Evolutionary conservation across 768 basidiomycete genomes (phyloP), one percentile per base, ranked within the genome.

Genomic region (Auriscalpium orientale): DNA sequence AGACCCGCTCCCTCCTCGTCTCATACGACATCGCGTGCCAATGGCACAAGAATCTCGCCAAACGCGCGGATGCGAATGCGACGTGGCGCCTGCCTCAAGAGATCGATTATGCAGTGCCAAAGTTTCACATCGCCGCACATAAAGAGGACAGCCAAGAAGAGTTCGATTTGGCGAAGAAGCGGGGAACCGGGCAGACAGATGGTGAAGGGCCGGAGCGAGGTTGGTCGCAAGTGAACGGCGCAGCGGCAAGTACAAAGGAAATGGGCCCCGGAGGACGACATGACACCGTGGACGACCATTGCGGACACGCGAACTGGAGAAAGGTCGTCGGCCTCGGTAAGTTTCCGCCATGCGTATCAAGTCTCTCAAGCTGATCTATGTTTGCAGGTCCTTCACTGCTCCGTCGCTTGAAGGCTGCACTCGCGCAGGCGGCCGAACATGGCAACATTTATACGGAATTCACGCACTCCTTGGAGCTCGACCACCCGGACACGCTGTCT

Each of bases 151-250:
- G 70, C 53, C 65, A 66, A 13, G 20, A 49, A 8, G 67, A 63
- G 0, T 63, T 67, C 55, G 70, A 72, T 54, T 59, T 63, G 45
- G 56, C 56, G 12, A 15, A 16, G 11, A 15, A 11, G 22, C 13
- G 15, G 12, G 66, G 68, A 15, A 62, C 64, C 11, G 72, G 65
- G 0, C 60, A 65, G 33, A 72, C 69, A 1, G 71, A 74, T 58
- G 73, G 73, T 1, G 73, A 74, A 49, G 69, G 63, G 0, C 58
- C 66, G 9, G 72, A 75, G 58, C 57, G 66, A 2, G 62, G 60
- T 0, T 75, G 71, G 71, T 60, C 69, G 0, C 36, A 64, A 21
- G 60, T 66, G 12, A 70, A 72, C 53, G 59, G 58, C 0, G 35
- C 66, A 0, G 64, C 71, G 10, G 18, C 55, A 7, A 70, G 70